Base-by-base conservation (phyloP, 2,329 filamentous ascomycete species). In the Penicillium occitanis region DNA sequence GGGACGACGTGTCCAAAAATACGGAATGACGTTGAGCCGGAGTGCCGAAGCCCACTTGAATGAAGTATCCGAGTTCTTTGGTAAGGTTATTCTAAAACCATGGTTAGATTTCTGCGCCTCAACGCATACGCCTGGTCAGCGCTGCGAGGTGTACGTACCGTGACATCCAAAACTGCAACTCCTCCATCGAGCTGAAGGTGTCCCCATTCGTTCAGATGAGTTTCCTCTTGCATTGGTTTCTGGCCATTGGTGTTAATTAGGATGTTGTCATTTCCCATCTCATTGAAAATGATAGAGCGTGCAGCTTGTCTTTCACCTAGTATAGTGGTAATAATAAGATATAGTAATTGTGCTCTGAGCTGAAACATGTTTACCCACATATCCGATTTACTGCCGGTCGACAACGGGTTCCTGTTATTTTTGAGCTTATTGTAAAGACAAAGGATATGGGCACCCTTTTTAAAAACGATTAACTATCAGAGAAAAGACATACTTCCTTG, bases 1-100 rank as follows among this genome's bases (percentile, higher is more conserved):
- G 37, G 37, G 57, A 59, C n/a, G 57, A 59, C 2, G 57, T 59
- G 22, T 59, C 57, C 35, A 59, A 59, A 14, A 59, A 3, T 22
- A 59, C 35, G n/a, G 35, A 10, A 25, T n/a, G 57, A 42, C n/a
- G 17, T 59, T 59, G 57, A 28, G 57, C 57, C 19, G 37, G 57
- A 59, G 57, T 59, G 37, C 57, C 57, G 13, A 59, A 59, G 13
- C 57, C 57, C 57, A 59, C 57, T 22, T 59, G 8, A 19, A 59
- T 17, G 37, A 59, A 59, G 13, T 59, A 59, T 44, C 57, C 57
- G 5, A 59, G 57, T 22, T 59, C 57, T 42, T 40, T 59, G 33
- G 57, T 59, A 25, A 59, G 57, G 10, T 59, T 59, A 28, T 59
- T 59, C 57, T 44, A 10, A n/a, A 5, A 59, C 1, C 33, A 28